Base-by-base conservation (phyloP, 768 basidiomycete species). In the Ephemerocybe angulata region DNA sequence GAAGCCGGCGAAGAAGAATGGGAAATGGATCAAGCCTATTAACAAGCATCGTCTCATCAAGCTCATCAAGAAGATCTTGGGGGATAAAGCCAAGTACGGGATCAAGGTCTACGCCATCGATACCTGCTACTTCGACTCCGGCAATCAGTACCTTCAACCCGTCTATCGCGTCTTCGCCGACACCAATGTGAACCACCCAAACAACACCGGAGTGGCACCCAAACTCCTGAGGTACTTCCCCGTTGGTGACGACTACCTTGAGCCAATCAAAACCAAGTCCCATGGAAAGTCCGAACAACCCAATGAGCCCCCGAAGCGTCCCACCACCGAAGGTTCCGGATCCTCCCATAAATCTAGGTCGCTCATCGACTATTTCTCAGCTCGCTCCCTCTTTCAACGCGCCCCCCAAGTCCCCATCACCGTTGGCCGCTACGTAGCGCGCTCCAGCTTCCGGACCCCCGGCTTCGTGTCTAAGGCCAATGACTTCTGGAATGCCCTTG, bases 61-160 rank as follows among this genome's bases (percentile, higher is more conserved):
- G 6, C 5, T 25, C 19, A 42, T 57, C 50, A 57, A 43, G 24
- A 3, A 12, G 4, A 15, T 30, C 11, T 30, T 37, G 33, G n/a
- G 25, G 25, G 13, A 37, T 12, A 28, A 31, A 24, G 50, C 50
- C 10, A 15, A n/a, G 13, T 30, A 25, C 11, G 3, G 15, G 22
- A 48, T 57, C n/a, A 40, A 33, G 17, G 51, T 57, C n/a, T 27
- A 57, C 15, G 30, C 22, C 11, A 35, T 57, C 25, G 55, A 57
- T 4, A 41, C 47, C 17, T 57, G 55, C 47, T 57, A 46, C 35
- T 57, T 52, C 50, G 55, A 57, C 25, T 52, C 50, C 10, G 51
- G 41, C 11, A 24, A 17, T n/a, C 22, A n/a, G 24, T 52, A 29
- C 51, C 52, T 57, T 8, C 55, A 57, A 33, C 55, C 55, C 21